Base-by-base conservation (phyloP, 139 green algal genomes). In the Micractinium sp. region DNA sequence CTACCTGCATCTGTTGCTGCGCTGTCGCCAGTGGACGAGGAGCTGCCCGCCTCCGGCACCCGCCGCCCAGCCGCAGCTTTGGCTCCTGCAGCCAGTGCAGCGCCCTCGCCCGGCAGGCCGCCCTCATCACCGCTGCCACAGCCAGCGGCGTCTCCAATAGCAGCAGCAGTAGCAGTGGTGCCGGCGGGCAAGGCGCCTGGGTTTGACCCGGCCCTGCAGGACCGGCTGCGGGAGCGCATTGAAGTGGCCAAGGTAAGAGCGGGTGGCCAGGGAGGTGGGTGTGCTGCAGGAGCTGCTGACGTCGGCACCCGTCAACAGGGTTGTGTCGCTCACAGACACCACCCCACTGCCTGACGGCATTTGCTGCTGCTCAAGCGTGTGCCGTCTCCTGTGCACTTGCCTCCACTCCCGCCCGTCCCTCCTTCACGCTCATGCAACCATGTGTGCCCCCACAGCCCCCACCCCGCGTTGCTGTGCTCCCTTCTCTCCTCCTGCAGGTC, bases 161-260 rank as follows among this genome's bases (percentile, higher is more conserved):
- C 39, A 39, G 78, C 78, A 29, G 78, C 78, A 67, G 41, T 60
- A 14, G 82, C 80, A 13, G 78, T 18, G 19, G 38, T 22, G 38
- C 0, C n/a, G 38, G 15, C 38, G 38, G 7, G 36, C 25, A 33
- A n/a, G 38, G 38, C 36, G 22, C 36, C 16, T n/a, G 76, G 18
- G 15, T 1, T 20, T 1, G 82, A 76, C 35, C 60, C 41, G 36
- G 82, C 33, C 0, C 35, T 88, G 85, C 41, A 82, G 20, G 71
- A 88, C 15, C 85, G 71, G 41, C 71, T 88, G 71, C 41, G 85
- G 69, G n/a, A 88, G 85, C 85, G 71, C 19, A 82, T 82, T 1
- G 85, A 88, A 31, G 9, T 36, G 1, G 85, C 85, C 18, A 88
- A 88, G 71, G 47, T 56, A 9, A 56, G 47, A 9, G 85, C 74